phyloP scores from a whole-genome alignment of 805 yeast species.

The Yarrowia yakushimensis region DNA sequence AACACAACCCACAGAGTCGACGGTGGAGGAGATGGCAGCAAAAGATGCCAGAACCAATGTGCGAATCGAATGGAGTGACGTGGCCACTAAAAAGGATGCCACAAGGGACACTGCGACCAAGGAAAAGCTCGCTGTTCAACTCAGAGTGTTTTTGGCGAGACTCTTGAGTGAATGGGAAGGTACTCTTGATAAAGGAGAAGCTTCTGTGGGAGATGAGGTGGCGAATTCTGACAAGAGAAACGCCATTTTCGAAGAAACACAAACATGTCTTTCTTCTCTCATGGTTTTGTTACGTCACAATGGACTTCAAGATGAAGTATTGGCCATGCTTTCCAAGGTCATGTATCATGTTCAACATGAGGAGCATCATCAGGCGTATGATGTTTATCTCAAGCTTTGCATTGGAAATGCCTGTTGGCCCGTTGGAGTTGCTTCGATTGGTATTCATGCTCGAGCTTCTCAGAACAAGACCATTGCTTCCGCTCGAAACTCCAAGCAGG shows the following conservation, averaged over 20 bases:
- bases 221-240: constrained; percentile 27
- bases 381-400: constrained; percentile 68
- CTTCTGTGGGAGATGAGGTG: too few relatives aligned
- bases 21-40: neutral
- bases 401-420: constrained; percentile 94
- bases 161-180: constrained; percentile 42
- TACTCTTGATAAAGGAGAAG: constrained; percentile 34
- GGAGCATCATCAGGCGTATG: constrained; percentile 54
- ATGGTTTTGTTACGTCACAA: constrained; percentile 52
- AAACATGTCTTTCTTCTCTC: constrained; percentile 48
- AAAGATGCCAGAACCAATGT: constrained; percentile 4
- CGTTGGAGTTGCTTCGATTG: constrained; percentile 73
- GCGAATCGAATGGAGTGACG: constrained; percentile 1
- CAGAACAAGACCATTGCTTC: constrained; percentile 46
- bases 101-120: neutral
- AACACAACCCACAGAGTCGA: neutral
- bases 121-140: constrained; percentile 33
- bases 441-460: constrained; percentile 73
- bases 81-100: neutral
- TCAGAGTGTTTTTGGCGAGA: constrained; percentile 48
- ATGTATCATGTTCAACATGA: constrained; percentile 55
- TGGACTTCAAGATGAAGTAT: constrained; percentile 41
- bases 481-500: constrained; percentile 41
- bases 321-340: constrained; percentile 58
- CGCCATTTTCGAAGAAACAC: constrained; percentile 46